Evolutionary conservation across 2,329 filamentous ascomycete genomes (phyloP), one percentile per base, ranked within the genome.

Genomic region (Malbranchea zuffiana): DNA sequence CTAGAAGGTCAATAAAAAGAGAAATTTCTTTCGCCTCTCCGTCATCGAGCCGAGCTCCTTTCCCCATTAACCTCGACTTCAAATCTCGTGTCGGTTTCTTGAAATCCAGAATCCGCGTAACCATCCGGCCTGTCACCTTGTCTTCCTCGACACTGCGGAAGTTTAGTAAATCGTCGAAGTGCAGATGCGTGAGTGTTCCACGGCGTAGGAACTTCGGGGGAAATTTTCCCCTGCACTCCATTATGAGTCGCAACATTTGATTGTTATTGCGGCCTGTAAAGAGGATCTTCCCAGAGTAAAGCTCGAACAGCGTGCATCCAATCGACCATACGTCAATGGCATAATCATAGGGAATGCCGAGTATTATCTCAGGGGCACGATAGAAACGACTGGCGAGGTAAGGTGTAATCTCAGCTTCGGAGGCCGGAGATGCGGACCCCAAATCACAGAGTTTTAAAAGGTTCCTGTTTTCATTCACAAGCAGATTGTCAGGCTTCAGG

Each of bases 341-440:
- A 56, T 88, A 92, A 56, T 94, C 86, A 57, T 93, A 94, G 6
- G 82, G 81, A 67, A 95, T 87, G n/a, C 90, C 90, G 3, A 98
- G 72, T 44, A 98, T 94, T 54, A 98, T 85, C 63, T 98, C 90
- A 2, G 92, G 90, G 3, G 90, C 90, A 43, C 90, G 81, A 59
- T 98, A 98, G 63, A 96, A 98, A 39, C 92, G 80, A 65, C 86
- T 95, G 54, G 96, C 86, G 1, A 98, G 78, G 55, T 96, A 96
- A 8, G 86, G 86, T 1, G 86, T 94, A 44, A 93, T 82, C 52
- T 94, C 85, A 45, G 82, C 90, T 50, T 98, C 90, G 8, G 82
- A 81, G 37, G 81, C 78, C 52, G 94, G 82, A 40, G 88, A 88
- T 18, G 90, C 90, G n/a, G 90, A 96, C 37, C 90, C 90, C 54